Percentiles rank a stretch among this genome's conserved stretches.
Conservation (phyloP, 169 alveolate genomes). For the Haemoproteus tartakovskyi region DNA sequence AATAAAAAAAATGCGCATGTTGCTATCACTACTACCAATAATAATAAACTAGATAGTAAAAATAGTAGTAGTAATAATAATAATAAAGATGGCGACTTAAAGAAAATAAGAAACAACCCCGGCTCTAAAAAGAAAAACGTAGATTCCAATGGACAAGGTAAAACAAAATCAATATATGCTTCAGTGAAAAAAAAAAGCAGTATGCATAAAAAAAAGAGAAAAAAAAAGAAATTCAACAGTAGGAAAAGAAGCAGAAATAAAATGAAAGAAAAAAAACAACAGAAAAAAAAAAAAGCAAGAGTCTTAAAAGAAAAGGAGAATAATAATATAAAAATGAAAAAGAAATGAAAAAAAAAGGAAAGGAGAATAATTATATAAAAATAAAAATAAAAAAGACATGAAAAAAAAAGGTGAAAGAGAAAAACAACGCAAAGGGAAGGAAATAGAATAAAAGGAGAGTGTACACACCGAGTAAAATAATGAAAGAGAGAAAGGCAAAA, state of each 20-base stretch:
- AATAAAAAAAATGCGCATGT: no score
- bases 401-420: not conserved
- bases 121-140: not conserved
- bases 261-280: not conserved
- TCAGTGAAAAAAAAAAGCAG: no score
- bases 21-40: no score
- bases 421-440: not conserved
- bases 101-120: no score
- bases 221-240: no score
- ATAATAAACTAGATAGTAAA: not conserved
- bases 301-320: not conserved
- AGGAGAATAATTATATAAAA: not conserved
- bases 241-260: not conserved
- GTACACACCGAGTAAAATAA: not conserved
- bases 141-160: not conserved
- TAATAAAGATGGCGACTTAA: not conserved
- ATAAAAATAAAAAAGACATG: not conserved
- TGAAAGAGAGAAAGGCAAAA: not conserved
- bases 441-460: not conserved
- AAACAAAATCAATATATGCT: no score
- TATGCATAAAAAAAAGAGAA: not conserved
- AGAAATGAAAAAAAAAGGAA: not conserved
- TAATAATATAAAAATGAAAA: not conserved
- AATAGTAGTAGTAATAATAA: not conserved
- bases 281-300: not conserved